Percentiles rank a stretch among this genome's conserved stretches.
phyloP scores from a whole-genome alignment of 768 basidiomycete species.

The Agaricus bisporus region DNA sequence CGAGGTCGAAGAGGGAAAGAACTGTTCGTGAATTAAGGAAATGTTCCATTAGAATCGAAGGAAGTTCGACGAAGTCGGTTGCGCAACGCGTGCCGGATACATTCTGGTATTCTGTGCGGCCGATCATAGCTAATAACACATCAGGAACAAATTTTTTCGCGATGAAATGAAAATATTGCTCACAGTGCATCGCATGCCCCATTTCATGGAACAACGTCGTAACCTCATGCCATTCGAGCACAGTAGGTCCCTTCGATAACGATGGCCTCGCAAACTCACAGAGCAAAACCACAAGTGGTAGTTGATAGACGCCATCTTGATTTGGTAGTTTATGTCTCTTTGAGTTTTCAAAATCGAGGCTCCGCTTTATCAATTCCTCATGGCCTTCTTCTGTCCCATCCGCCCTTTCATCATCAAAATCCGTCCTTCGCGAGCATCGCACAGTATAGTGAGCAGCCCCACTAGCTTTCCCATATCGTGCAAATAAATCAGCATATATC shows the following conservation, averaged over 20 bases:
- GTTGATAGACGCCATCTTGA: conserved; percentile 68
- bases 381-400: conserved; percentile 46
- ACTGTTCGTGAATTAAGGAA: conserved; percentile 85
- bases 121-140: conserved; percentile 79
- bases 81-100: conserved; percentile 97
- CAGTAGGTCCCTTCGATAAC: conserved; percentile 54
- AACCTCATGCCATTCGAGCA: conserved; percentile 90
- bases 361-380: conserved; percentile 38
- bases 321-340: conserved; percentile 56
- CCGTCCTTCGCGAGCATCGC: conserved; percentile 85
- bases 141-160: not conserved
- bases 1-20: conserved; percentile 66
- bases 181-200: conserved; percentile 99
- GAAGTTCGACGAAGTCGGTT: conserved; percentile 96
- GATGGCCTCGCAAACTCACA: conserved; percentile 79
- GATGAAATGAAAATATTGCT: conserved; percentile 25
- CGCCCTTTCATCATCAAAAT: conserved; percentile 77
- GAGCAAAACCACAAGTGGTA: conserved; percentile 87
- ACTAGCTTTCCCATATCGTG: conserved; percentile 75
- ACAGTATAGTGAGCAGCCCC: conserved; percentile 98
- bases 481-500: conserved; percentile 92
- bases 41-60: conserved; percentile 98
- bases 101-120: conserved; percentile 95
- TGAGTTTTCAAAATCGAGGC: conserved; percentile 56
- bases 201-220: conserved; percentile 96